phyloP scores from a whole-genome alignment of 257 asterid genomes.

The Solanum raphanifolium region DNA sequence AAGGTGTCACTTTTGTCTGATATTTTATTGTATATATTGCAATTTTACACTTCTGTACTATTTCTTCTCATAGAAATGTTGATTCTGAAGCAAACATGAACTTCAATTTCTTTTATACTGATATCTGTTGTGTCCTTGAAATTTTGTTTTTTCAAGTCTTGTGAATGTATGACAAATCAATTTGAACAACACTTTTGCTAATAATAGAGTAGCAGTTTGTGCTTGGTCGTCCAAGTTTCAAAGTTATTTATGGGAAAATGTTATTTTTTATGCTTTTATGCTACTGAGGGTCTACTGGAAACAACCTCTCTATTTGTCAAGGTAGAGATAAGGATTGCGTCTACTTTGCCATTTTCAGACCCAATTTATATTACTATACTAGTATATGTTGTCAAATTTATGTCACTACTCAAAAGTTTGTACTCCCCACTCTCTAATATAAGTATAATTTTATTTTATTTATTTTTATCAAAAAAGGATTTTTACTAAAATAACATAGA shows the following conservation, averaged over 20 bases:
- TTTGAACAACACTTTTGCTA: background rate
- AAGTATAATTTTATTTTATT: no score
- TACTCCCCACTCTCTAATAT: no score
- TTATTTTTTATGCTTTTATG: background rate
- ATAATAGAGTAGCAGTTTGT: background rate
- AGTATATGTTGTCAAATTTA: background rate
- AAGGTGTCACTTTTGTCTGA: background rate
- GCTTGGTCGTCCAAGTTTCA: background rate
- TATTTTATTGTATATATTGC: background rate
- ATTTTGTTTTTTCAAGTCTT: background rate
- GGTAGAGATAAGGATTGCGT: background rate
- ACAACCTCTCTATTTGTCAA: no score
- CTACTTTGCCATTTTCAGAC: background rate
- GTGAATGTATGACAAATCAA: background rate
- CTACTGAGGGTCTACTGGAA: background rate
- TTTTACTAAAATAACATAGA: background rate
- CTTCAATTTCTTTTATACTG: background rate
- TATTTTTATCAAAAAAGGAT: no score
- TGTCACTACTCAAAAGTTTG: background rate
- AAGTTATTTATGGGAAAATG: background rate
- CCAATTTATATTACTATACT: background rate
- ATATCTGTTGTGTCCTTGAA: background rate
- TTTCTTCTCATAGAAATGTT: background rate
- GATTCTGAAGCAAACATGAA: background rate
- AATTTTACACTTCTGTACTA: background rate